Base-by-base conservation (phyloP, 164 flowering plant genomes). In the Magnolia changhungtana region DNA sequence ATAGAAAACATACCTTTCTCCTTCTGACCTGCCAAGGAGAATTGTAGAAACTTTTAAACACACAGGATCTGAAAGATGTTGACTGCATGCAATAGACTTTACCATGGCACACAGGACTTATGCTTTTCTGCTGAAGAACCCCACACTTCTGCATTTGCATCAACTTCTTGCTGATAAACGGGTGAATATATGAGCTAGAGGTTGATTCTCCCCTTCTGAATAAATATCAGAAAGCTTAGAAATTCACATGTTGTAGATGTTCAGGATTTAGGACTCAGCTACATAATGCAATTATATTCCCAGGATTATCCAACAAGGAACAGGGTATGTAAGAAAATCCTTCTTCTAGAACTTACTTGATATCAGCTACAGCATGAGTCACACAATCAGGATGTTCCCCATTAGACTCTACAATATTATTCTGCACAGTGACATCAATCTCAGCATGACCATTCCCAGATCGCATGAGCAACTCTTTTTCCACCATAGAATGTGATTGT, bases 151-250 rank as follows among this genome's bases (percentile, higher is more conserved):
- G 85, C 71, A 86, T 72, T 74, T 86, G 82, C 75, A 74, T 71
- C 84, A 92, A 67, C 61, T 82, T 88, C 76, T 81, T 80, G 64
- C 23, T 77, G 74, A 91, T 83, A 79, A 80, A 81, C 5, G 94
- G 92, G 71, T 92, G 94, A 63, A 88, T 69, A 73, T 75, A 81
- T 71, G 78, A 85, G 79, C 82, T 23, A 58, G 77, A 58, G 71
- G 70, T 51, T 50, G 75, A 71, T 73, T 81, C 83, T 50, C 29
- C 63, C 51, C 66, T 74, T 31, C 96, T 89, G 89, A 74, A 85
- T 45, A 70, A 70, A n/a, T 20, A n/a, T 70, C 14, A 50, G n/a
- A 50, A 50, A 70, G 16, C 59, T 70, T 70, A 19, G 72, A n/a
- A 18, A 70, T 45, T 50, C 24, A 64, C 58, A 70, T 18, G 14